Evolutionary conservation across 2,329 filamentous ascomycete genomes (phyloP), one percentile per base, ranked within the genome.

Genomic region (Nemania diffusa): DNA sequence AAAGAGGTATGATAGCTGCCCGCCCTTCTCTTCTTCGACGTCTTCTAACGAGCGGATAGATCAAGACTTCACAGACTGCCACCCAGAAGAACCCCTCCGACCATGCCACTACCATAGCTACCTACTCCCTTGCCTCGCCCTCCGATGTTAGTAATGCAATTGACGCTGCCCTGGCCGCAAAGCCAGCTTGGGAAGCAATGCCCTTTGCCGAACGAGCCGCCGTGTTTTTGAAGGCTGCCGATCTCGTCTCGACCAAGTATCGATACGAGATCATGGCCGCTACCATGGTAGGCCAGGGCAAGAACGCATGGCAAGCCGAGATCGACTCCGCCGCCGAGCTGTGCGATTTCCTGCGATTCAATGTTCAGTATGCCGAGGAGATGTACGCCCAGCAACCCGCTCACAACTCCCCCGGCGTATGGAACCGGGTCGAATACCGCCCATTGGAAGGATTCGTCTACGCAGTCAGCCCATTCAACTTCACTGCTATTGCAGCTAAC

Each of bases 251-350:
- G 62, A 92, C 88, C 71, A 98, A 98, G 83, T 98, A 99, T 82
- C 89, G 96, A 78, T 97, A 97, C 81, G 93, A 97, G 64, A 88
- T 99, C 74, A 97, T 98, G 92, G 95, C 96, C 7, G 89, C 93
- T 51, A 97, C 96, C 15, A 97, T 98, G 89, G 85, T 97, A 34
- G 96, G 95, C 68, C 95, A 99, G 82, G 95, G 96, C 76, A 98
- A 98, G 88, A 98, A 97, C 79, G 93, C 93, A 55, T 98, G 94
- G 94, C 95, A 99, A 82, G 95, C 96, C n/a, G 95, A 99, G 85
- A 98, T 98, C 71, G 95, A 98, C 80, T 88, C 94, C 44, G 95
- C 95, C 20, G 95, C 95, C 8, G 96, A 99, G 85, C 82, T 97
- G 74, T 91, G 89, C 73, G 95, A 99, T 79, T 98, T 98, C 82